A percentile compares a stretch with the other conserved stretches of the same genome.
Conservation (phyloP, 2,329 filamentous ascomycete species). For the Fusarium sublunatum region DNA sequence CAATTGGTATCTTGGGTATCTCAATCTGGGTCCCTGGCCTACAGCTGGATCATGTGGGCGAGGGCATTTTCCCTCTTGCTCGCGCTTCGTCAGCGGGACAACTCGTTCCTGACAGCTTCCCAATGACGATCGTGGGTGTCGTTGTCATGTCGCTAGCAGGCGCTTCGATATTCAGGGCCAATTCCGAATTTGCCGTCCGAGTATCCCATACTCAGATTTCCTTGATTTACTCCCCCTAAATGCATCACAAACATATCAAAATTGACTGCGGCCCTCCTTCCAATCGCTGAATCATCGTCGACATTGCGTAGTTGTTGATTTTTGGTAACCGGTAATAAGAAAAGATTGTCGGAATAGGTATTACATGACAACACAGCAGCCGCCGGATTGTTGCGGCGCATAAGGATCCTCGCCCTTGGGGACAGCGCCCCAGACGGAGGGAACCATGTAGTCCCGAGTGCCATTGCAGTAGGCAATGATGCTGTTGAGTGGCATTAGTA, state of each 20-base stretch:
- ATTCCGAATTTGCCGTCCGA: slow-evolving; percentile 27
- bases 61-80: slow-evolving; percentile 23
- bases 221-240: slow-evolving; percentile 41
- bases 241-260: slow-evolving; percentile 46
- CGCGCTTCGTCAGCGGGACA: slow-evolving; percentile 33
- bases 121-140: slow-evolving; percentile 32
- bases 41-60: slow-evolving; percentile 38
- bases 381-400: slow-evolving; percentile 89
- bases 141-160: slow-evolving; percentile 35
- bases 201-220: slow-evolving; percentile 33
- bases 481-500: slow-evolving; percentile 60
- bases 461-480: slow-evolving; percentile 98
- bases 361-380: slow-evolving; percentile 97
- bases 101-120: slow-evolving; percentile 26
- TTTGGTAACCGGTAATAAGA: slow-evolving; percentile 44
- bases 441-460: slow-evolving; percentile 99
- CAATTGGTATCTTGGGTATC: slow-evolving; percentile 45
- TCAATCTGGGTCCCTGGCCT: slow-evolving; percentile 40
- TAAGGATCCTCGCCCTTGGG: slow-evolving; percentile 98
- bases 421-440: slow-evolving; percentile 93
- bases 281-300: slow-evolving; percentile 49
- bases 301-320: slow-evolving; percentile 46
- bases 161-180: slow-evolving; percentile 41
- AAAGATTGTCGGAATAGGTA: slow-evolving; percentile 36
- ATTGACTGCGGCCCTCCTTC: slow-evolving; percentile 44